A percentile compares a stretch with the other conserved stretches of the same genome.
These are phyloP conservation scores for Kwoniella sp. DNA, from an alignment of 768 basidiomycete species.

Conservation along the genomic window DNA sequence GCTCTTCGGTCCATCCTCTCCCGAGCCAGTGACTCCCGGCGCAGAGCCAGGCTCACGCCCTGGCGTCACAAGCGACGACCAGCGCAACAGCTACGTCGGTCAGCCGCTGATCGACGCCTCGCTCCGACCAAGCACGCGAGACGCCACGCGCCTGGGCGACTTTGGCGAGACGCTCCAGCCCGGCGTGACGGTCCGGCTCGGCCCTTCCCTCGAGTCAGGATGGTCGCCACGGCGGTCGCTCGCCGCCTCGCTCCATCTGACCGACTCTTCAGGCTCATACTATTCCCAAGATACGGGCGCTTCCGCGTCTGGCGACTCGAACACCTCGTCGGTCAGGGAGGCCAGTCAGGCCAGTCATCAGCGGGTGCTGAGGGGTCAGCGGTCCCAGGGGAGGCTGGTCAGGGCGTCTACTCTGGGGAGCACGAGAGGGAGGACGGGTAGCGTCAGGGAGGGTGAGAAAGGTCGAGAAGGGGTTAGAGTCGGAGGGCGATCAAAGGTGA, in stretches of 20 bases:
- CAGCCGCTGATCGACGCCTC: slow-evolving; percentile 4
- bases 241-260: background rate
- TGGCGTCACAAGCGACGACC: background rate
- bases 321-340: slow-evolving; percentile 1
- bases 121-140: too few relatives aligned
- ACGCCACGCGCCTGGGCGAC: slow-evolving; percentile 1
- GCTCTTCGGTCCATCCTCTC: background rate
- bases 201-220: too few relatives aligned
- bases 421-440: background rate
- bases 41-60: too few relatives aligned
- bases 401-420: slow-evolving; percentile 3
- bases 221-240: background rate
- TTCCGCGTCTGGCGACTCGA: slow-evolving; percentile 1
- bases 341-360: slow-evolving; percentile 1
- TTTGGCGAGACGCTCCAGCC: slow-evolving; percentile 8
- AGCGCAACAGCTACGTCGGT: slow-evolving; percentile 6
- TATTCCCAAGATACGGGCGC: background rate
- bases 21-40: background rate
- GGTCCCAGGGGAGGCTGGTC: slow-evolving; percentile 3
- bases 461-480: background rate
- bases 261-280: background rate
- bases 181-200: background rate
- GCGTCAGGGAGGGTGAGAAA: background rate
- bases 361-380: slow-evolving; percentile 5
- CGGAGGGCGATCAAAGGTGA: too few relatives aligned